Evolutionary conservation across 805 yeast species (phyloP), one percentile per base, ranked within the genome.

Genomic region (Saccharomyces mikatae): DNA sequence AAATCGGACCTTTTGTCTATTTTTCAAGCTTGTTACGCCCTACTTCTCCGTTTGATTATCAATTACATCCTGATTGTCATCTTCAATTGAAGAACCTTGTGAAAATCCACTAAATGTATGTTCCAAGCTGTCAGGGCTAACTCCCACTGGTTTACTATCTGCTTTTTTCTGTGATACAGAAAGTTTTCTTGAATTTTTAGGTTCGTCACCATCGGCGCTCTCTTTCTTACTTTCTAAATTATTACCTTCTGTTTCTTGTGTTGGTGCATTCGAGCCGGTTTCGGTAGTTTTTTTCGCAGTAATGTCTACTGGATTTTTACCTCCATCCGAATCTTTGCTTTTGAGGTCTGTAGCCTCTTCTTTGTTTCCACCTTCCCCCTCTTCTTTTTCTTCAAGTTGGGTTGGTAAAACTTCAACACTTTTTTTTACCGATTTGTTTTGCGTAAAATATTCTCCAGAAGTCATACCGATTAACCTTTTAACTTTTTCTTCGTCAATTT

Each of bases 391-490:
- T 46, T 56, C 54, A 29, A 54, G 49, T 46, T 36, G 44, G 44
- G 44, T 36, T 51, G 30, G 56, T 52, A 8, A 26, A 41, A 31
- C 41, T 55, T 26, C 54, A 57, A 24, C 49, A 48, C 36, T 47
- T 58, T 52, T 59, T 49, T 29, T 53, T 22, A 56, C 64, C 28
- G 59, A 51, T 24, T 52, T 58, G 32, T 52, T 51, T 26, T 62
- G 48, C 1, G 58, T 59, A n/a, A 69, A 55, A 49, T 60, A 63
- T 32, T 68, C 72, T 13, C 61, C 64, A 5, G 70, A 62, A 6
- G 69, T 58, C 60, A 62, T 64, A 41, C 72, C 72, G 48, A 70
- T 59, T 44, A 67, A 57, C 8, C 64, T 57, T 52, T 68, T 70
- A 9, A 68, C 65, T 50, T 62, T 68, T 13, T 60, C 65, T 48